A percentile compares a stretch with the other conserved stretches of the same genome.
These are phyloP conservation scores for Candida caryicola DNA, from an alignment of 805 yeast species.

Conservation along the genomic window DNA sequence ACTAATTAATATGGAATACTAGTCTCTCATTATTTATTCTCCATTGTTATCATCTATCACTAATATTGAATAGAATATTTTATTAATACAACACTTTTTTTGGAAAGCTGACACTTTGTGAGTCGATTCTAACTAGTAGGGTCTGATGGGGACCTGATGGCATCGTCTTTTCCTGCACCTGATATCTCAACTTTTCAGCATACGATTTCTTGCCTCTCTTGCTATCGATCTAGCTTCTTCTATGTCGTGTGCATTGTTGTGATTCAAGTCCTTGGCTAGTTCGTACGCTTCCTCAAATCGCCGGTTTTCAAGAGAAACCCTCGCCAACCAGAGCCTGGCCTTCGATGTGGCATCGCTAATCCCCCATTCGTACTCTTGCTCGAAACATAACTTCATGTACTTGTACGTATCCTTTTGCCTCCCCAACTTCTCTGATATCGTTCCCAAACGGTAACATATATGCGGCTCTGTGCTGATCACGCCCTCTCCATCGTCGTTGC, in stretches of 20 bases:
- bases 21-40: neutral
- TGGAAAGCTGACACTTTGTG: too few species aligned
- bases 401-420: slow-evolving; percentile 52
- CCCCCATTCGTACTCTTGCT: slow-evolving; percentile 62
- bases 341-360: slow-evolving; percentile 70
- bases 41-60: neutral
- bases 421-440: slow-evolving; percentile 55
- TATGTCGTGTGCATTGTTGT: slow-evolving; percentile 77
- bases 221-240: slow-evolving; percentile 88
- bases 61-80: slow-evolving; percentile 2
- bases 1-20: neutral
- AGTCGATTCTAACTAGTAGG: too few species aligned
- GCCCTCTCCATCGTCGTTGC: slow-evolving; percentile 15
- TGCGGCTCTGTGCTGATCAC: slow-evolving; percentile 47
- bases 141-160: too few species aligned
- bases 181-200: slow-evolving; percentile 20
- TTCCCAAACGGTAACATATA: slow-evolving; percentile 66
- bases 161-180: too few species aligned
- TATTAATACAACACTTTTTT: slow-evolving; percentile 1
- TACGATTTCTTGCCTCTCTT: slow-evolving; percentile 65
- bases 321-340: slow-evolving; percentile 86
- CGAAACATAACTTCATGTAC: slow-evolving; percentile 67
- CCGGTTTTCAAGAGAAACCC: slow-evolving; percentile 52
- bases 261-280: slow-evolving; percentile 64
- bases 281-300: slow-evolving; percentile 68